These are phyloP conservation scores for Penicillium janthinellum DNA, from an alignment of 2,329 filamentous ascomycete species.

Conservation along the genomic window DNA sequence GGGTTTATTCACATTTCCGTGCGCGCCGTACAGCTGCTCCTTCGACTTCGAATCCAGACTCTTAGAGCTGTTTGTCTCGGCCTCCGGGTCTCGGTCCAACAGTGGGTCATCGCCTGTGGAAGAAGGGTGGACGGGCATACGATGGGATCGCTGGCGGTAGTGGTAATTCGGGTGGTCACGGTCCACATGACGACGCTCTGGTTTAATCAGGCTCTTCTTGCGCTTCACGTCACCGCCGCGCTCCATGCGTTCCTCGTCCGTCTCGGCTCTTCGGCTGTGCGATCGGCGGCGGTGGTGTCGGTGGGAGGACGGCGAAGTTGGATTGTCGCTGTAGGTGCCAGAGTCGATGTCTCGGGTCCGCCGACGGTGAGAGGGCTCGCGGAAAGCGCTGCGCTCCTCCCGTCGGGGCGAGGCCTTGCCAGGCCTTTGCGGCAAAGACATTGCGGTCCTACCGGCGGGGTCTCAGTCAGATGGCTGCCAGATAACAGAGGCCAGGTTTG, in stretches of 20 bases:
- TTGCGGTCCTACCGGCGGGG: constrained; percentile 27
- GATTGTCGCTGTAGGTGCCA: constrained; percentile 49
- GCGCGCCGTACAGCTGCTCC: constrained; percentile 37
- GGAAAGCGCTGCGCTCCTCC: constrained; percentile 64
- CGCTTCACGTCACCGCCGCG: constrained; percentile 57
- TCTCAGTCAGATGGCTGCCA: background rate
- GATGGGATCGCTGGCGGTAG: constrained; percentile 90
- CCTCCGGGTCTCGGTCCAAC: constrained; percentile 64
- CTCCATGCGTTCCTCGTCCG: constrained; percentile 58
- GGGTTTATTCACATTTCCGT: constrained; percentile 42
- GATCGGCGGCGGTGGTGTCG: constrained; percentile 46
- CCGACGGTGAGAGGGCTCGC: constrained; percentile 61
- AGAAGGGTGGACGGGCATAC: constrained; percentile 87
- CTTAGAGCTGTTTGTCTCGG: constrained; percentile 63
- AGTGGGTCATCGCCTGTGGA: constrained; percentile 91
- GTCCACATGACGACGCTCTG: constrained; percentile 83
- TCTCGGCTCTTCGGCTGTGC: constrained; percentile 45
- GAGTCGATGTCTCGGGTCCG: constrained; percentile 74
- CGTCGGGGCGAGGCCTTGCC: constrained; percentile 62
- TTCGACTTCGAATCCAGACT: constrained; percentile 58
- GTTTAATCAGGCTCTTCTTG: constrained; percentile 86
- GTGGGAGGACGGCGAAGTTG: constrained; percentile 39
- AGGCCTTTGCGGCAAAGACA: constrained; percentile 63
- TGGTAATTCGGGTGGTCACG: constrained; percentile 91
- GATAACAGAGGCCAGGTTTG: background rate